A percentile compares a stretch with the other conserved stretches of the same genome.
phyloP scores from a whole-genome alignment of 768 basidiomycete species.

The Suillus subluteus region DNA sequence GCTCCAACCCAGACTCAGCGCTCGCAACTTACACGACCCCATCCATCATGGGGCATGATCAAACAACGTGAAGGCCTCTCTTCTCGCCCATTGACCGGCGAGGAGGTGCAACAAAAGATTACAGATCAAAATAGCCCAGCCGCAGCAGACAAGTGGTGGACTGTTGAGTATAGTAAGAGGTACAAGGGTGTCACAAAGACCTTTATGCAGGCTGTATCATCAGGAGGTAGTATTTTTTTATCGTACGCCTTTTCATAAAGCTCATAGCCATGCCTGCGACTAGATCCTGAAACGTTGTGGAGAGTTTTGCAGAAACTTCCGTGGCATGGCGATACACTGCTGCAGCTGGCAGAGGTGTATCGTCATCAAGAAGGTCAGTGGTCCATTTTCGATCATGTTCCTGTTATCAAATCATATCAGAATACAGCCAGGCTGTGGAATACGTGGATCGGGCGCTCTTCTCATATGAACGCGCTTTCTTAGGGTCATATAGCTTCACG shows the following conservation, averaged over 20 bases:
- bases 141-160: constrained; percentile 82
- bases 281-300: constrained; percentile 81
- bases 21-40: constrained; percentile 79
- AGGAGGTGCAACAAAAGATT: constrained; percentile 54
- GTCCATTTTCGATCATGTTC: constrained; percentile 2
- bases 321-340: constrained; percentile 91
- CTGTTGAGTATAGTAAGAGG: constrained; percentile 81
- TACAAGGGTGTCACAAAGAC: constrained; percentile 82
- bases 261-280: constrained; percentile 2
- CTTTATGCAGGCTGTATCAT: constrained; percentile 80
- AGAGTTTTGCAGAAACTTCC: constrained; percentile 75
- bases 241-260: background rate
- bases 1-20: constrained; percentile 43
- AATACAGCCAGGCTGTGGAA: constrained; percentile 83
- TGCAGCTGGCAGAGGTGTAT: constrained; percentile 85
- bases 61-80: constrained; percentile 74
- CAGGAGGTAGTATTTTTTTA: constrained; percentile 63
- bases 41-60: constrained; percentile 74
- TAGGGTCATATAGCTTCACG: constrained; percentile 85
- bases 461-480: constrained; percentile 88
- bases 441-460: constrained; percentile 93
- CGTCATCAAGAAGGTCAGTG: constrained; percentile 81
- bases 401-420: constrained; percentile 40
- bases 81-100: constrained; percentile 56
- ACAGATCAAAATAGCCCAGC: constrained; percentile 42